phyloP scores from a whole-genome alignment of 2,329 filamentous ascomycete species.

The Fusarium sp. region DNA sequence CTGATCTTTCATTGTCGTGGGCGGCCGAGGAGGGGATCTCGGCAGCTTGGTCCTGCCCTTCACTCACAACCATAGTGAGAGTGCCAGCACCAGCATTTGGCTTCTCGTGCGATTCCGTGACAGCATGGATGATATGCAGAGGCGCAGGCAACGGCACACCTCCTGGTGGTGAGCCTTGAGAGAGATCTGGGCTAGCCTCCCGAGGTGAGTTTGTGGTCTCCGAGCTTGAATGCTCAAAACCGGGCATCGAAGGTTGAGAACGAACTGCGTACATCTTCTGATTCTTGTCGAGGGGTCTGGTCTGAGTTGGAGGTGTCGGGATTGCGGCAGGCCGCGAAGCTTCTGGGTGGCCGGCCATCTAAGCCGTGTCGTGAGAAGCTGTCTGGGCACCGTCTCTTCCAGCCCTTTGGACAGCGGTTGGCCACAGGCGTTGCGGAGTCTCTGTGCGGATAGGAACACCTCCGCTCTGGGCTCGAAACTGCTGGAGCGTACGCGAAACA shows the following conservation, averaged over 20 bases:
- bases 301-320: neutral
- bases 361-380: neutral
- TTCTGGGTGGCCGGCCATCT: constrained; percentile 5
- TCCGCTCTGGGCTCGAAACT: constrained; percentile 1
- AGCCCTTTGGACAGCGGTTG: neutral
- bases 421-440: constrained; percentile 6
- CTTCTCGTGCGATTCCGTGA: neutral
- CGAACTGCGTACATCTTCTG: neutral
- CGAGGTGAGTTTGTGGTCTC: constrained; percentile 21
- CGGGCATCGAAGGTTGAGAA: neutral
- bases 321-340: neutral
- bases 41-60: neutral
- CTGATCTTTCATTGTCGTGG: neutral
- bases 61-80: constrained; percentile 25
- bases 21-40: neutral
- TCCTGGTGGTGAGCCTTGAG: neutral
- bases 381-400: neutral
- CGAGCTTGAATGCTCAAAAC: neutral
- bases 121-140: constrained; percentile 36
- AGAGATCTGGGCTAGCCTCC: neutral
- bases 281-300: neutral
- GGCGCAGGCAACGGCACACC: constrained; percentile 32
- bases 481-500: constrained; percentile 9
- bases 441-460: neutral
- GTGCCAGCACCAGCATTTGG: neutral